Conservation (phyloP, 2,329 filamentous ascomycete species). For the Alternaria angustiovoidea region DNA sequence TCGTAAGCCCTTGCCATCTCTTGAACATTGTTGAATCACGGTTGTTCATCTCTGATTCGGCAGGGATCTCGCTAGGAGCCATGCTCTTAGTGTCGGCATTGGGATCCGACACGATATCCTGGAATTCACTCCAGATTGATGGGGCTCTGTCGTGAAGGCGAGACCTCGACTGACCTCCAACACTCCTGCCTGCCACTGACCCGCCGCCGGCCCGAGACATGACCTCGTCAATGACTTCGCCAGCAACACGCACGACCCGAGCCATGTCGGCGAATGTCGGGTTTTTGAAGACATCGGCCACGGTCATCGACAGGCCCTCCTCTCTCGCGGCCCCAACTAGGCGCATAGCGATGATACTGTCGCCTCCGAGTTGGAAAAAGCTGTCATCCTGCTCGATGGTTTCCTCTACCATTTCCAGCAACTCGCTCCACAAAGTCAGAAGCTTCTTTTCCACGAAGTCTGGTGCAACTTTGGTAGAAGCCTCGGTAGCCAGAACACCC, state of each 20-base stretch:
- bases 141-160: constrained; percentile 28
- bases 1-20: constrained; percentile 37
- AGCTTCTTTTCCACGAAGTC: constrained; percentile 48
- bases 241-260: constrained; percentile 44
- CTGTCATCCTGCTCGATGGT: constrained; percentile 44
- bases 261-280: constrained; percentile 46
- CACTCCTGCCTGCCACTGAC: constrained; percentile 24
- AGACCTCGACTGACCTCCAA: constrained; percentile 27
- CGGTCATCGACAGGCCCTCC: constrained; percentile 45
- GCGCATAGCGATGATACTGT: constrained; percentile 47
- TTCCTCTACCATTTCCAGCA: constrained; percentile 46
- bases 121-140: constrained; percentile 41
- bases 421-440: constrained; percentile 41
- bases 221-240: constrained; percentile 47
- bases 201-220: constrained; percentile 42
- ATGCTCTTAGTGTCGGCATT: constrained; percentile 22
- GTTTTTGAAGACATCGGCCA: constrained; percentile 47
- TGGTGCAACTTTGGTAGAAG: constrained; percentile 36
- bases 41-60: constrained; percentile 18
- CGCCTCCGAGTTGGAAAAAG: constrained; percentile 46
- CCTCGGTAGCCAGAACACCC: constrained; percentile 41
- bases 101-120: constrained; percentile 42
- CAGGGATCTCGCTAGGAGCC: constrained; percentile 14
- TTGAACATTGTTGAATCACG: constrained; percentile 32
- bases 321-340: constrained; percentile 45